Evolutionary conservation across 352 stramenopile genomes (phyloP).

Genomic region (Pythium volutum): DNA sequence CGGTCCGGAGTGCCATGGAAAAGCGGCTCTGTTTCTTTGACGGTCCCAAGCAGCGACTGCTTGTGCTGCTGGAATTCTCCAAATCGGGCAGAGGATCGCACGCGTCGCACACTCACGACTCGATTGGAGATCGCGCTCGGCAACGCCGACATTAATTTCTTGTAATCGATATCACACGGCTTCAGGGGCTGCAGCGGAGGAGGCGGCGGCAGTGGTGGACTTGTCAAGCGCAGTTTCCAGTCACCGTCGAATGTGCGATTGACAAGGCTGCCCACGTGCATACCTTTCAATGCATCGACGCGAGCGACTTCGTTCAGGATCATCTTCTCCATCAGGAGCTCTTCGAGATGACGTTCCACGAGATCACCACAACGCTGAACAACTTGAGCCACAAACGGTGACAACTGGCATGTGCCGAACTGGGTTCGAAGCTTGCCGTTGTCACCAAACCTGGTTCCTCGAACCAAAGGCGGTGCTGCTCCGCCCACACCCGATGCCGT

Average conservation of each 20-base stretch:
- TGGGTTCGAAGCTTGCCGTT: not conserved
- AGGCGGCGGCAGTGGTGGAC: not conserved
- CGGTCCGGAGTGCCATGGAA: slow-evolving; percentile 30
- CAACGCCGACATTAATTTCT: not conserved
- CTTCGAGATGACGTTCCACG: slow-evolving; percentile 1
- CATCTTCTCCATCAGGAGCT: not conserved
- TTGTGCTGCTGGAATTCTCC: not conserved
- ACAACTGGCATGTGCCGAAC: not conserved
- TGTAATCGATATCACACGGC: not conserved
- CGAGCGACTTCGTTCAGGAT: slow-evolving; percentile 10
- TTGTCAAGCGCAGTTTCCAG: slow-evolving; percentile 2
- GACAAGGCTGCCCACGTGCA: not conserved
- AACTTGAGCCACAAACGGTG: not conserved
- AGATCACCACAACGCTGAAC: not conserved
- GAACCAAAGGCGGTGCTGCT: not conserved
- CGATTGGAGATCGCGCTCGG: not conserved
- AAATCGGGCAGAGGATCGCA: not conserved
- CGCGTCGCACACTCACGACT: not conserved
- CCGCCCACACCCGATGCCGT: not conserved
- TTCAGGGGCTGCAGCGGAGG: not conserved
- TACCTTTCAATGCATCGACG: not conserved
- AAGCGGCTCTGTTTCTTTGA: slow-evolving; percentile 10
- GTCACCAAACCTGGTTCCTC: not conserved
- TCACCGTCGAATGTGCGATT: not conserved
- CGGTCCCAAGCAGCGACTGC: not conserved